Evolutionary conservation across 2,329 filamentous ascomycete genomes (phyloP), one percentile per base, ranked within the genome.

Genomic region (Sarocladium strictum): DNA sequence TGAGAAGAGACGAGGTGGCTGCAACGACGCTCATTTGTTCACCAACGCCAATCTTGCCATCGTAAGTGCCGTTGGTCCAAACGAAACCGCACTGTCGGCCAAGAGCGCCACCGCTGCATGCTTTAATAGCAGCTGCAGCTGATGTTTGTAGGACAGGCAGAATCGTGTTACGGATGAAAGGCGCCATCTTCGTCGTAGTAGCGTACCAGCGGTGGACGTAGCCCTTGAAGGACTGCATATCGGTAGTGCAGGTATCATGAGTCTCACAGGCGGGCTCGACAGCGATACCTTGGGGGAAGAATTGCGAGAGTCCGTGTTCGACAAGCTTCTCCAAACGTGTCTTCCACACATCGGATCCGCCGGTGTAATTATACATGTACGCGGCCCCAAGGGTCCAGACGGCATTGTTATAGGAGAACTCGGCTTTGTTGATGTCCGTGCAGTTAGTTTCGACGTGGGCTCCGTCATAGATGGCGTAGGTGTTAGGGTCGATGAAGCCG

Each of bases 161-260:
- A 59, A 90, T 83, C 15, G 64, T 70, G 1, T 76, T 68, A 38
- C 69, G 68, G 1, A 80, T 83, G 45, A 76, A 77, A 0, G 87
- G 86, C 0, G 82, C 84, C n/a, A 89, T 55, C 59, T 85, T 76
- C 2, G 81, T 78, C 1, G 80, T 76, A 21, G 78, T 75, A 3
- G 80, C 75, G 60, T 90, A 72, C 83, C 85, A 88, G 38, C 84
- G 79, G 60, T 83, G 77, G 17, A 89, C 73, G 56, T 85, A 84
- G 37, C 85, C 86, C 69, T 89, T 89, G 78, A 87, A 91, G 1
- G 82, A 81, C 57, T 81, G 69, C 75, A 90, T 87, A 62, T 93
- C 89, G 49, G 80, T 76, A 56, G 85, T 85, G 73, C 89, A 93
- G 19, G 72, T 78, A 32, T 62, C 63, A 5, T 72, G 69, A 40